phyloP scores from a whole-genome alignment of 2,329 filamentous ascomycete genomes.

The Penicillium sumatraense region DNA sequence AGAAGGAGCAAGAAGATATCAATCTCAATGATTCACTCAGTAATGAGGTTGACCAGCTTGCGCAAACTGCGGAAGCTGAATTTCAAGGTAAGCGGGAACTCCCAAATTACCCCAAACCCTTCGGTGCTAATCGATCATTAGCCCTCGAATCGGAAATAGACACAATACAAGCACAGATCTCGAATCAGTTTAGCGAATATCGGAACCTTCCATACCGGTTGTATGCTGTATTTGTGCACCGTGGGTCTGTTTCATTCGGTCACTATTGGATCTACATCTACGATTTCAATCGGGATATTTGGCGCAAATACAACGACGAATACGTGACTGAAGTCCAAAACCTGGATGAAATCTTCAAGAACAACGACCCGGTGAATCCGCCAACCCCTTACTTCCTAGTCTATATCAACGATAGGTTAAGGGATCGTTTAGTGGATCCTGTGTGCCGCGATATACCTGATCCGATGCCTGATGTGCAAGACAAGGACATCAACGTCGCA shows the following conservation, averaged over 20 bases:
- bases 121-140: conserved; percentile 16
- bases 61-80: conserved; percentile 51
- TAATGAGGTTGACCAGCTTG: conserved; percentile 50
- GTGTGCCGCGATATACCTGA: conserved; percentile 54
- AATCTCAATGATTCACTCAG: conserved; percentile 42
- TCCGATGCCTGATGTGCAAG: conserved; percentile 6
- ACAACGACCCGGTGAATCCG: conserved; percentile 62
- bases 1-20: conserved; percentile 34
- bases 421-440: conserved; percentile 62
- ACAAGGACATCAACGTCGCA: conserved; percentile 15
- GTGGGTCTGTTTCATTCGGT: conserved; percentile 68
- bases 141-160: conserved; percentile 53
- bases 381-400: conserved; percentile 84
- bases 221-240: conserved; percentile 92
- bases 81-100: conserved; percentile 47
- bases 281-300: conserved; percentile 79
- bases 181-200: conserved; percentile 66
- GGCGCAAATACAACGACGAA: conserved; percentile 94
- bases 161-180: conserved; percentile 54
- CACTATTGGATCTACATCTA: conserved; percentile 98
- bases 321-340: conserved; percentile 72
- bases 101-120: background rate
- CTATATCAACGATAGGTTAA: conserved; percentile 73
- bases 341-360: conserved; percentile 69
- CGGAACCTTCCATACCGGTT: conserved; percentile 75